phyloP scores from a whole-genome alignment of 257 asterid genomes.

The Hygrophila difformis region DNA sequence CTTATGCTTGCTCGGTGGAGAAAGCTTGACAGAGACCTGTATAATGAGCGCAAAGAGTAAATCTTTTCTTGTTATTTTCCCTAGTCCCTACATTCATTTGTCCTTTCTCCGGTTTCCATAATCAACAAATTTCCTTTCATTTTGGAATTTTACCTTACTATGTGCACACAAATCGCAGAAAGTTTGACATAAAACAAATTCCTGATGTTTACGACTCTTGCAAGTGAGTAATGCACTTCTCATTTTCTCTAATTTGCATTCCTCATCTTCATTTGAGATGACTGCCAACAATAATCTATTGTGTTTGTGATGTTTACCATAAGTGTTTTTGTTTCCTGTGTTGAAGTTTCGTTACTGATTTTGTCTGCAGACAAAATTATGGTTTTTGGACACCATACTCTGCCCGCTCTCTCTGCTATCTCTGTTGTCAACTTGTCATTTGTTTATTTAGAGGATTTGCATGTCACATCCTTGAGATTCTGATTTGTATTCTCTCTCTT shows the following conservation, averaged over 20 bases:
- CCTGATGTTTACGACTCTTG: constrained; percentile 98
- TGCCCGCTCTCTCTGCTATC: background rate
- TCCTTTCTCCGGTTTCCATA: too few species aligned
- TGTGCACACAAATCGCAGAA: constrained; percentile 41
- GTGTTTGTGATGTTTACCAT: too few species aligned
- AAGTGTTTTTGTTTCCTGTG: too few species aligned
- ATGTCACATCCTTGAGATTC: background rate
- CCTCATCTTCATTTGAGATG: too few species aligned
- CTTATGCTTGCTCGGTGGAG: constrained; percentile 99
- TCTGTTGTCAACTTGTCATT: background rate
- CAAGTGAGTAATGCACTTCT: constrained; percentile 56
- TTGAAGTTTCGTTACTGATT: too few species aligned
- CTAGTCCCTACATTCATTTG: background rate
- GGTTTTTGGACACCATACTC: too few species aligned
- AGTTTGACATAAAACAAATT: constrained; percentile 85
- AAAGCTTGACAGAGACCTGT: constrained; percentile 86
- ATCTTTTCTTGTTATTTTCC: constrained; percentile 9
- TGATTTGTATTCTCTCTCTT: constrained; percentile 1
- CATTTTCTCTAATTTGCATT: constrained; percentile 5
- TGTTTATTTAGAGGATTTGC: constrained; percentile 4
- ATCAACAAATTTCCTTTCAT: background rate
- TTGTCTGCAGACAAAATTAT: too few species aligned
- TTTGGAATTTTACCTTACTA: constrained; percentile 13
- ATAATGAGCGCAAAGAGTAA: constrained; percentile 89
- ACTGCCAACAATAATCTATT: too few species aligned